phyloP scores from a whole-genome alignment of 2,329 filamentous ascomycete species.

The Zasmidium cellare region DNA sequence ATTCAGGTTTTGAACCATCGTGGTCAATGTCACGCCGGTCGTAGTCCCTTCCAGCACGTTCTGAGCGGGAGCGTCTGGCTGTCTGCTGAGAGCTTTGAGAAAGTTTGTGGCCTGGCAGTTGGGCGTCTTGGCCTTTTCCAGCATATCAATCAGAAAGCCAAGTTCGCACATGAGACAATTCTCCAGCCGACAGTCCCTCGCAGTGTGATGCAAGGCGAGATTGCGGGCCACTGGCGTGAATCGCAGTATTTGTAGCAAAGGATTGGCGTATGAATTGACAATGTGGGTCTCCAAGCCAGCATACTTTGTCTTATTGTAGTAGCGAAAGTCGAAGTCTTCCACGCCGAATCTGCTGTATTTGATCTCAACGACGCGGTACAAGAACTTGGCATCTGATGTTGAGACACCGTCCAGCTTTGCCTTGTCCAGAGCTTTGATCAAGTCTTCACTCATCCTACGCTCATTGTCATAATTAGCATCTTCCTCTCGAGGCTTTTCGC shows the following conservation, averaged over 20 bases:
- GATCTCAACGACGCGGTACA: slow-evolving; percentile 94
- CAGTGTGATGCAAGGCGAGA: slow-evolving; percentile 82
- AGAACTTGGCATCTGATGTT: slow-evolving; percentile 78
- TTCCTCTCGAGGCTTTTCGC: slow-evolving; percentile 76
- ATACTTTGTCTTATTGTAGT: slow-evolving; percentile 90
- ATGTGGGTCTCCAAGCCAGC: slow-evolving; percentile 96
- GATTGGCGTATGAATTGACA: slow-evolving; percentile 92
- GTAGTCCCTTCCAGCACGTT: slow-evolving; percentile 83
- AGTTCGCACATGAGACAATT: slow-evolving; percentile 89
- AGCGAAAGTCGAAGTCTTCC: slow-evolving; percentile 98
- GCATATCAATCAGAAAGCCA: slow-evolving; percentile 95
- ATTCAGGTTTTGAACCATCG: slow-evolving; percentile 82
- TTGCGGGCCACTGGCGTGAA: slow-evolving; percentile 90
- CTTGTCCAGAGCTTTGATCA: slow-evolving; percentile 65
- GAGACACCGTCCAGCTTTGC: slow-evolving; percentile 69
- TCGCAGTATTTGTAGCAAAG: slow-evolving; percentile 84
- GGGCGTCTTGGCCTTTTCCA: slow-evolving; percentile 89
- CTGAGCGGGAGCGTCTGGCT: slow-evolving; percentile 73
- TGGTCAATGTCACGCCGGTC: slow-evolving; percentile 69
- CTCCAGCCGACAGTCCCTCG: slow-evolving; percentile 78
- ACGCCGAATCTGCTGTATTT: slow-evolving; percentile 99
- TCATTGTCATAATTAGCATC: slow-evolving; percentile 44
- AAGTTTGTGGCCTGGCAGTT: slow-evolving; percentile 97
- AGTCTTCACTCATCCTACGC: slow-evolving; percentile 54
- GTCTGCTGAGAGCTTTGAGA: slow-evolving; percentile 81